A percentile compares a stretch with the other conserved stretches of the same genome.
Evolutionary conservation across 805 yeast genomes (phyloP).

Genomic region (Candida xiaguanensis): DNA sequence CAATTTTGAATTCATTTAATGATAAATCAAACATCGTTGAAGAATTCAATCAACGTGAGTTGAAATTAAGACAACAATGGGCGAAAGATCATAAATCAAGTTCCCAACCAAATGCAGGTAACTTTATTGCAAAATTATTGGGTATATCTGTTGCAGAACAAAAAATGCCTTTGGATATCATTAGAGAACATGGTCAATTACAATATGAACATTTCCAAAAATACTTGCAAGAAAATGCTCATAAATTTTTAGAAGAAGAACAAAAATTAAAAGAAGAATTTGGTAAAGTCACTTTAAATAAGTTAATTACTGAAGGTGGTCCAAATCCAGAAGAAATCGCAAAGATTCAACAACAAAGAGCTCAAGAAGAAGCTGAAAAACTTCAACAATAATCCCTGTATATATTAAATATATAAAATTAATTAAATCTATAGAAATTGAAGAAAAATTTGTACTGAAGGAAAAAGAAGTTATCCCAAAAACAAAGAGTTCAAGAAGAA

Average conservation of each 20-base stretch:
- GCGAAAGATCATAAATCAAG: constrained; percentile 44
- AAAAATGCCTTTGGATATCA: constrained; percentile 80
- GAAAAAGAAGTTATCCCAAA: too few species aligned
- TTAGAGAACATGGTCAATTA: constrained; percentile 90
- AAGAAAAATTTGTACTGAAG: too few species aligned
- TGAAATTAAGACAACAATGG: constrained; percentile 68
- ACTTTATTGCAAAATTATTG: constrained; percentile 57
- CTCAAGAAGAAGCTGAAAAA: constrained; percentile 8
- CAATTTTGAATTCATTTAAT: constrained; percentile 69
- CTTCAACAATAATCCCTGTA: constrained; percentile 4
- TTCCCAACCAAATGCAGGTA: constrained; percentile 42
- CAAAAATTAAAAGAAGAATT: constrained; percentile 78
- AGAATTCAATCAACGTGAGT: constrained; percentile 80
- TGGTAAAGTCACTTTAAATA: constrained; percentile 79
- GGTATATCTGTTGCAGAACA: constrained; percentile 59
- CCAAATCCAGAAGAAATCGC: constrained; percentile 70
- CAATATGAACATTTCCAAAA: constrained; percentile 78
- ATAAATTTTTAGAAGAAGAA: constrained; percentile 78
- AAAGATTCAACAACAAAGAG: constrained; percentile 34
- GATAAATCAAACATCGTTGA: constrained; percentile 65
- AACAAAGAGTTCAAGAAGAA: too few species aligned
- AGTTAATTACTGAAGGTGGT: constrained; percentile 77
- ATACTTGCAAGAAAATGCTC: constrained; percentile 54
- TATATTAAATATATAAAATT: too few species aligned
- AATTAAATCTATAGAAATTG: too few species aligned